A percentile compares a stretch with the other conserved stretches of the same genome.
Evolutionary conservation across 352 stramenopile species (phyloP).

Genomic region (Phytophthora quininea): DNA sequence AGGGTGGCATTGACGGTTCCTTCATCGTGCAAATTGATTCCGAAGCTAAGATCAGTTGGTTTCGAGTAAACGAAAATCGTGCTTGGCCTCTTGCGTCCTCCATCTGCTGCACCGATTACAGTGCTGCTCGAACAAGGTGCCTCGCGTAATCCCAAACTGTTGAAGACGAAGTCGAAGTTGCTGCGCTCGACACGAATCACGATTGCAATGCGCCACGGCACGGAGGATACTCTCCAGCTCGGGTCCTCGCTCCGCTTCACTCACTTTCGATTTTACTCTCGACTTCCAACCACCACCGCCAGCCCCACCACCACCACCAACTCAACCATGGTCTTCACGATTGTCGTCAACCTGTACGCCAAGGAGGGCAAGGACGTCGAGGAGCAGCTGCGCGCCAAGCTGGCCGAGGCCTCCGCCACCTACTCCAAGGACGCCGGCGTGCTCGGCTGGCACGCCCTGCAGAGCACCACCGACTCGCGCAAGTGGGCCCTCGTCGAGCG

Average conservation of each 20-base stretch:
- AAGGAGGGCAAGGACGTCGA: slow-evolving; percentile 27
- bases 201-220: too few relatives aligned
- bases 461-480: slow-evolving; percentile 20
- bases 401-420: slow-evolving; percentile 19
- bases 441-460: slow-evolving; percentile 18
- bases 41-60: neutral
- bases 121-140: neutral
- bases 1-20: too few relatives aligned
- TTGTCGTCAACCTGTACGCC: slow-evolving; percentile 25
- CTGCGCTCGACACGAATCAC: neutral
- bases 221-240: neutral
- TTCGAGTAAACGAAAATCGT: neutral
- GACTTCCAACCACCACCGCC: slow-evolving; percentile 11
- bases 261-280: slow-evolving; percentile 26
- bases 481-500: slow-evolving; percentile 32
- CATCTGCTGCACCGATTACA: slow-evolving; percentile 1
- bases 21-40: neutral
- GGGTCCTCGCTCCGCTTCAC: slow-evolving; percentile 1
- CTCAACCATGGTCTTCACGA: slow-evolving; percentile 24
- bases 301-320: slow-evolving; percentile 1
- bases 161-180: neutral
- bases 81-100: neutral
- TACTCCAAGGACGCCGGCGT: slow-evolving; percentile 23
- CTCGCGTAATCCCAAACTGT: neutral
- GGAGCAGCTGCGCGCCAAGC: slow-evolving; percentile 22